These are phyloP conservation scores for Phyllosticta citriasiana DNA, from an alignment of 2,329 filamentous ascomycete genomes.

Conservation along the genomic window DNA sequence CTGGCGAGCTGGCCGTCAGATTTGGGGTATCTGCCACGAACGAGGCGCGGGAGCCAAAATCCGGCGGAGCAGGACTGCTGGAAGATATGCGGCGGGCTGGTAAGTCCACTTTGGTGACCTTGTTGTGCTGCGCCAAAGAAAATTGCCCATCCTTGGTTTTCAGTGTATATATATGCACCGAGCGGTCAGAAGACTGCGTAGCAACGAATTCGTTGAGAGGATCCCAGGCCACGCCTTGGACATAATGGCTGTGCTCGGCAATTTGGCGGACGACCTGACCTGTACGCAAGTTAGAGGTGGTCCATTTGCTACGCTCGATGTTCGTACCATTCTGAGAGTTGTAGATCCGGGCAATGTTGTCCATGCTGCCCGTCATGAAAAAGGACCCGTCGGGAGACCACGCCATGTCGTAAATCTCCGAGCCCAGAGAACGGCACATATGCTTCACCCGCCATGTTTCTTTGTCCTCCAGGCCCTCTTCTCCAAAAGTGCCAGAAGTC, in stretches of 20 bases:
- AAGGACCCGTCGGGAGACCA: slow-evolving; percentile 97
- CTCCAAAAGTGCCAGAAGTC: slow-evolving; percentile 59
- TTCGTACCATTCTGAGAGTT: slow-evolving; percentile 75
- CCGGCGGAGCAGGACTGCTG: slow-evolving; percentile 82
- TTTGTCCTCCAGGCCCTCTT: slow-evolving; percentile 82
- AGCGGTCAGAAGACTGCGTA: slow-evolving; percentile 95
- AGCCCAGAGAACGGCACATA: slow-evolving; percentile 91
- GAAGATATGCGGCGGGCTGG: slow-evolving; percentile 83
- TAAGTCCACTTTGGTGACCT: slow-evolving; percentile 87
- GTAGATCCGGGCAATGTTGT: slow-evolving; percentile 95
- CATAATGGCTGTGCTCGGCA: slow-evolving; percentile 94
- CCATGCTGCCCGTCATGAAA: slow-evolving; percentile 99
- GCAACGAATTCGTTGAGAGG: slow-evolving; percentile 96
- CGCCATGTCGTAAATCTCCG: slow-evolving; percentile 95
- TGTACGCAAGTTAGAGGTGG: slow-evolving; percentile 57
- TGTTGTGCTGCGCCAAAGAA: slow-evolving; percentile 66
- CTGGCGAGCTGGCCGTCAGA: slow-evolving; percentile 65
- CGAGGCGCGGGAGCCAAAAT: slow-evolving; percentile 57
- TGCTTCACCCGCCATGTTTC: slow-evolving; percentile 95
- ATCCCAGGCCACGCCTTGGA: slow-evolving; percentile 97
- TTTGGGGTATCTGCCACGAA: slow-evolving; percentile 47
- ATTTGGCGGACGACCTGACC: slow-evolving; percentile 69
- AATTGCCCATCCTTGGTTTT: slow-evolving; percentile 96
- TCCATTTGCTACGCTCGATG: slow-evolving; percentile 75
- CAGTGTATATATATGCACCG: slow-evolving; percentile 92